Evolutionary conservation across 768 basidiomycete genomes (phyloP).

Genomic region (Leccinum ochraceum): DNA sequence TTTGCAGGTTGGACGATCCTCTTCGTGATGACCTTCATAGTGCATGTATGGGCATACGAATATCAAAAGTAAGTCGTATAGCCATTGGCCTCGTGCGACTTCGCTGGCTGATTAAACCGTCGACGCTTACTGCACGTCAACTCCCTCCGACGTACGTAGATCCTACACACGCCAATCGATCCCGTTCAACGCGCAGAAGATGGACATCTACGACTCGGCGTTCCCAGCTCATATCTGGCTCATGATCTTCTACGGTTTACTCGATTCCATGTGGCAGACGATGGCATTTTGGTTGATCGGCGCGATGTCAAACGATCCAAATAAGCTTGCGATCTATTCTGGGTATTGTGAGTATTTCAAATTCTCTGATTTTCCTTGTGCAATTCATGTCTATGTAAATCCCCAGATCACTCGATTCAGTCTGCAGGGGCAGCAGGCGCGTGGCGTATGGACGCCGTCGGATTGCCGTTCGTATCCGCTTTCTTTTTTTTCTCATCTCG

Average conservation of each 20-base stretch:
- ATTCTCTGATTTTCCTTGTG: constrained; percentile 24
- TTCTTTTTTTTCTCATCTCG: background rate
- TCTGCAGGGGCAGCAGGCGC: constrained; percentile 71
- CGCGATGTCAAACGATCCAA: constrained; percentile 79
- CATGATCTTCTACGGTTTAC: constrained; percentile 67
- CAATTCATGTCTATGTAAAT: too few relatives aligned
- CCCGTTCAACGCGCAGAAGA: constrained; percentile 40
- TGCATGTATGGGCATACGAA: constrained; percentile 74
- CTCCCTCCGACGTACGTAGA: constrained; percentile 25
- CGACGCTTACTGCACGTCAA: background rate
- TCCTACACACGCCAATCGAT: constrained; percentile 59
- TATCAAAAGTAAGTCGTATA: constrained; percentile 58
- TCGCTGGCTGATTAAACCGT: background rate
- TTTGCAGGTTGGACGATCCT: constrained; percentile 66
- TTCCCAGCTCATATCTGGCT: constrained; percentile 47
- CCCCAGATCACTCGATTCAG: constrained; percentile 68
- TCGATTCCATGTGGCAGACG: constrained; percentile 85
- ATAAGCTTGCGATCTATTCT: constrained; percentile 72
- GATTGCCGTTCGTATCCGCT: constrained; percentile 52
- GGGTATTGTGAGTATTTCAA: constrained; percentile 75
- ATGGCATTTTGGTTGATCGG: constrained; percentile 79
- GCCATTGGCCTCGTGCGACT: background rate
- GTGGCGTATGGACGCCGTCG: constrained; percentile 70
- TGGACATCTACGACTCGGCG: constrained; percentile 49
- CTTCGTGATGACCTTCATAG: constrained; percentile 59